A percentile compares a stretch with the other conserved stretches of the same genome.
Conservation (phyloP, 805 yeast genomes). For the Kodamaea leandrae region DNA sequence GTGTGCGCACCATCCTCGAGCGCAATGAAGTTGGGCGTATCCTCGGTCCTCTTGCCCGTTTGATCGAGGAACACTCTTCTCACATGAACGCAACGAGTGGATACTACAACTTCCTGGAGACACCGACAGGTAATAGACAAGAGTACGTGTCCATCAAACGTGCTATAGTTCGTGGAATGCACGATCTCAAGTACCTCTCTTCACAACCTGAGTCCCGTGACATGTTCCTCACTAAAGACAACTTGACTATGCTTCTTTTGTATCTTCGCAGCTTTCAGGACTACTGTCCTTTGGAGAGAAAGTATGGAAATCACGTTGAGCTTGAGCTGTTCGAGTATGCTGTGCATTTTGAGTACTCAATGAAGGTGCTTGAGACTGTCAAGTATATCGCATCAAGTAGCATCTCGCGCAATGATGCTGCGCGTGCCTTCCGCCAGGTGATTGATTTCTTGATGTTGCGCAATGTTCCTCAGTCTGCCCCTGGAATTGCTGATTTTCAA, state of each 20-base stretch:
- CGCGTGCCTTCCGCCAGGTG: conserved; percentile 19
- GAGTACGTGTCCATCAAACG: conserved; percentile 24
- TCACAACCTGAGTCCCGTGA: conserved; percentile 14
- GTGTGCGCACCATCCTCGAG: conserved; percentile 40
- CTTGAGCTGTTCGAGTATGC: conserved; percentile 52
- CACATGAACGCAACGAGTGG: conserved; percentile 35
- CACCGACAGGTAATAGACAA: conserved; percentile 15
- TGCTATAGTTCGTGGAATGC: conserved; percentile 31
- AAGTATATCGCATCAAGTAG: conserved; percentile 27
- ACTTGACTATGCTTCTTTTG: conserved; percentile 27
- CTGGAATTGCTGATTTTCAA: conserved; percentile 33
- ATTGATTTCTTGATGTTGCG: conserved; percentile 29
- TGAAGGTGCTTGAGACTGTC: conserved; percentile 43
- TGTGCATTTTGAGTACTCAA: conserved; percentile 48
- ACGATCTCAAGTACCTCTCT: conserved; percentile 28
- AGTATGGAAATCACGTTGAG: conserved; percentile 67
- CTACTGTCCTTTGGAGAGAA: conserved; percentile 53
- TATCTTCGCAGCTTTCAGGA: conserved; percentile 58
- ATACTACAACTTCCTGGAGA: conserved; percentile 28
- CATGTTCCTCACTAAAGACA: conserved; percentile 15
- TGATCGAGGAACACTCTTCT: conserved; percentile 43
- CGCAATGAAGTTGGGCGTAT: conserved; percentile 41
- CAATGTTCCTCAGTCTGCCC: conserved; percentile 20
- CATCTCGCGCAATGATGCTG: not conserved
- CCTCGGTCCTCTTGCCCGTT: conserved; percentile 44